phyloP scores from a whole-genome alignment of 2,329 filamentous ascomycete species.

The Rutstroemia sp. region DNA sequence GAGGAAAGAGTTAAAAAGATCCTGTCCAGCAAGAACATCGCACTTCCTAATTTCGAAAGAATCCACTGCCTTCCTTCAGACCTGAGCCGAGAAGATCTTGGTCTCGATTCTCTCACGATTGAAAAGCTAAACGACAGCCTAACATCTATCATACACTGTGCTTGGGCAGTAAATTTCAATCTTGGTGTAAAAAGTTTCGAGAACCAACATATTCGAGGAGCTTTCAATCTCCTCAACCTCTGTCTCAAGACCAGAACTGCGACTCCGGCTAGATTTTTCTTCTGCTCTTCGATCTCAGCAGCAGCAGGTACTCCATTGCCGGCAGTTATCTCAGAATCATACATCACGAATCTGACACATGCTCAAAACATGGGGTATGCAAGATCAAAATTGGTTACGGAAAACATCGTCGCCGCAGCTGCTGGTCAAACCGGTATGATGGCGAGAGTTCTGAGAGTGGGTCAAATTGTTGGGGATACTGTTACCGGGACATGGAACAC shows the following conservation, averaged over 20 bases:
- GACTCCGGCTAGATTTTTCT: slow-evolving; percentile 29
- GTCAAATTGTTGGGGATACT: slow-evolving; percentile 44
- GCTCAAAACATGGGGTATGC: slow-evolving; percentile 46
- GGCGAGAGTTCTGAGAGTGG: slow-evolving; percentile 37
- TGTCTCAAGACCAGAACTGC: slow-evolving; percentile 27
- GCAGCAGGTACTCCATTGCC: slow-evolving; percentile 26
- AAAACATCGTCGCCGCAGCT: slow-evolving; percentile 36
- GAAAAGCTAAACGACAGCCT: slow-evolving; percentile 28
- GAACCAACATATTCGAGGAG: slow-evolving; percentile 35
- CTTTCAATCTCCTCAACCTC: slow-evolving; percentile 37
- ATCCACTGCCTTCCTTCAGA: slow-evolving; percentile 33
- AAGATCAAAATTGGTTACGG: slow-evolving; percentile 41
- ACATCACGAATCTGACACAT: slow-evolving; percentile 16
- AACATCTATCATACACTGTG: slow-evolving; percentile 41
- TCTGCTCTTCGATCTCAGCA: slow-evolving; percentile 33
- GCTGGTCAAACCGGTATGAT: slow-evolving; percentile 28
- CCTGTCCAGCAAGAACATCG: background rate
- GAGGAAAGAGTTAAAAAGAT: slow-evolving; percentile 2
- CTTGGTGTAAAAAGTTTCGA: slow-evolving; percentile 44
- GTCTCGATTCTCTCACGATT: slow-evolving; percentile 29
- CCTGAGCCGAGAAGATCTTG: slow-evolving; percentile 35
- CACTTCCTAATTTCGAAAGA: slow-evolving; percentile 25
- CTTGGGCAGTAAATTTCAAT: slow-evolving; percentile 52
- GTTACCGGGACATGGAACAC: slow-evolving; percentile 42
- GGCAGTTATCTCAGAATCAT: slow-evolving; percentile 31